These are phyloP conservation scores for Chytriomyces sp. DNA, from an alignment of 192 early-diverging fungal genomes.

Conservation along the genomic window DNA sequence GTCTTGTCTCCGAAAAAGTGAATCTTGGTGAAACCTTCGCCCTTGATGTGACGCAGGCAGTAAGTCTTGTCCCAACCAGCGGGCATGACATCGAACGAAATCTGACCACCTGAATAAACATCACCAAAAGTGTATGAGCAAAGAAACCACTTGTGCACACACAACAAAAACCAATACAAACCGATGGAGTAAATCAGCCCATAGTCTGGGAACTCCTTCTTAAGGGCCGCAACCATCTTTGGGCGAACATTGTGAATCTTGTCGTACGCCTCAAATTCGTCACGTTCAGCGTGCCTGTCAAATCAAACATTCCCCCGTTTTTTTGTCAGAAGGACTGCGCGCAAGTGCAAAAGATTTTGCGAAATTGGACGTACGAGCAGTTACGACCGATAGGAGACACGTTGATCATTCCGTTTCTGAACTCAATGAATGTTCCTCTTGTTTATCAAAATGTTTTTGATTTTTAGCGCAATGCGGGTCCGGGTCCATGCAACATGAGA, in stretches of 20 bases:
- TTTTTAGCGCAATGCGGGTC: too few species aligned
- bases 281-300: constrained; percentile 77
- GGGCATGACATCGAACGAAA: constrained; percentile 99
- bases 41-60: constrained; percentile 87
- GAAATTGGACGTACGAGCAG: constrained; percentile 67
- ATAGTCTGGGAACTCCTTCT: constrained; percentile 83
- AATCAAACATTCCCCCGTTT: too few species aligned
- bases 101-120: constrained; percentile 79
- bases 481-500: not conserved
- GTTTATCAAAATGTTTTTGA: too few species aligned
- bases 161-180: constrained; percentile 29
- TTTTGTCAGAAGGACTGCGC: not conserved
- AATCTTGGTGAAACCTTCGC: constrained; percentile 85
- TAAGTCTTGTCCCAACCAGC: constrained; percentile 99
- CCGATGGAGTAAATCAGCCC: constrained; percentile 94
- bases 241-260: constrained; percentile 81
- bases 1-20: constrained; percentile 99
- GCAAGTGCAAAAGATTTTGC: not conserved
- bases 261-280: constrained; percentile 91
- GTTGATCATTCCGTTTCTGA: constrained; percentile 99
- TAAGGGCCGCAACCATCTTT: constrained; percentile 83
- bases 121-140: not conserved
- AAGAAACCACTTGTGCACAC: not conserved
- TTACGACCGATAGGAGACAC: constrained; percentile 96
- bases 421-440: constrained; percentile 97